Evolutionary conservation across 1,284 basidiomycete species (phyloP).

Genomic region (Caloboletus firmus): DNA sequence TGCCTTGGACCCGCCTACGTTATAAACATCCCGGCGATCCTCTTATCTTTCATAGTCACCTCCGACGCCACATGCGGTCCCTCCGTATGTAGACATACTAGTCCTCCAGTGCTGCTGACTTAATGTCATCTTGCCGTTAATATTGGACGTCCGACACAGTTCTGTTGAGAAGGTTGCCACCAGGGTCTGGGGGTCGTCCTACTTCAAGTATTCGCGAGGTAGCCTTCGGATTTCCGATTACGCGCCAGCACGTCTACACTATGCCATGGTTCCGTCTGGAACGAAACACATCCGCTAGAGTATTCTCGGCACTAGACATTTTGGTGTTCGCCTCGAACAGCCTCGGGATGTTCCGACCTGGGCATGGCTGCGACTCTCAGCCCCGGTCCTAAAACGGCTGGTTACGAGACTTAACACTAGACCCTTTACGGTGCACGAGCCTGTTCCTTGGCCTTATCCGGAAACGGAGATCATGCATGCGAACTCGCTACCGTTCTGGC

Average conservation of each 20-base stretch:
- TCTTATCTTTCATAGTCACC: not conserved
- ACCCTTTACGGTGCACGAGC: no score
- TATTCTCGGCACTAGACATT: no score
- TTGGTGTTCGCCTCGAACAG: no score
- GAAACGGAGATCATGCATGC: not conserved
- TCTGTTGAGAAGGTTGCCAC: not conserved
- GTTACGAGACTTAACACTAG: no score
- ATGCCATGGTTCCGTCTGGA: not conserved
- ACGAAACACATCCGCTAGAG: not conserved
- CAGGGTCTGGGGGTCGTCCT: not conserved
- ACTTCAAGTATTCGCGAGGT: not conserved
- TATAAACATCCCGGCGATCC: constrained; percentile 17
- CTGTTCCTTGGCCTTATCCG: not conserved
- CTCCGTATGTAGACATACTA: not conserved
- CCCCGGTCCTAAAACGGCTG: no score
- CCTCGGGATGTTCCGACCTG: no score
- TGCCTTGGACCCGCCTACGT: not conserved
- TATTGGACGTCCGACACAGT: no score
- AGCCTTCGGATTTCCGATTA: not conserved
- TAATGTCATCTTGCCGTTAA: not conserved
- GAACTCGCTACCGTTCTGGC: not conserved
- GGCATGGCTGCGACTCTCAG: no score
- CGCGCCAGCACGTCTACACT: not conserved
- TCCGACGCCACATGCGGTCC: not conserved
- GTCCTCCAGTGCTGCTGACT: not conserved